Evolutionary conservation across 768 basidiomycete genomes (phyloP).

Genomic region (Leccinum subtestaceum): DNA sequence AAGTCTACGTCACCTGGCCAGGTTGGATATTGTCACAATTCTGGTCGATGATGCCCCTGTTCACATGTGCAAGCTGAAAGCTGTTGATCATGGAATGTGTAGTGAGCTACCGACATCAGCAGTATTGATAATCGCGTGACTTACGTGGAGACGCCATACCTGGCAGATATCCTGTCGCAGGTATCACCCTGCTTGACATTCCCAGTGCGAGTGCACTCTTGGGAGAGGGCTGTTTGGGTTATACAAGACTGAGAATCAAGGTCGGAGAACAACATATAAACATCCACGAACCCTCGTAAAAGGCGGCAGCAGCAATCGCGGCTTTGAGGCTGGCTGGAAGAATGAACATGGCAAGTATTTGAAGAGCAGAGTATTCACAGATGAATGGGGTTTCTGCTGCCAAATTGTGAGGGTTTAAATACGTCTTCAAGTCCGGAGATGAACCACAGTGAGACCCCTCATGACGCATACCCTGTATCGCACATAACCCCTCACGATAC

Average conservation of each 20-base stretch:
- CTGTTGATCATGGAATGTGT: constrained; percentile 24
- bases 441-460: not conserved
- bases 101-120: not conserved
- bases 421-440: not conserved
- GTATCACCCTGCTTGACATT: constrained; percentile 54
- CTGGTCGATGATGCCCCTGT: constrained; percentile 41
- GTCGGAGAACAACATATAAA: not conserved
- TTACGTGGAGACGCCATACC: constrained; percentile 63
- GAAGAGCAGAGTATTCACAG: not conserved
- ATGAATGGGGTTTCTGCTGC: not conserved
- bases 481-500: not conserved
- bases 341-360: constrained; percentile 16
- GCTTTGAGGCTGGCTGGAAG: constrained; percentile 8
- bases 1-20: constrained; percentile 40
- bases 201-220: constrained; percentile 53
- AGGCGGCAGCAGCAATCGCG: constrained; percentile 10
- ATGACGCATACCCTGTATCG: no score
- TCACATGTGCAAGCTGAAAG: constrained; percentile 58
- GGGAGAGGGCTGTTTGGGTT: constrained; percentile 40
- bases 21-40: constrained; percentile 55
- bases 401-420: constrained; percentile 15
- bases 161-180: constrained; percentile 62
- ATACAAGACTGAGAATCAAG: constrained; percentile 21
- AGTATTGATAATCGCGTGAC: constrained; percentile 19
- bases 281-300: constrained; percentile 18